These are phyloP conservation scores for Leptographium radiaticola DNA, from an alignment of 2,329 filamentous ascomycete genomes.

Conservation along the genomic window DNA sequence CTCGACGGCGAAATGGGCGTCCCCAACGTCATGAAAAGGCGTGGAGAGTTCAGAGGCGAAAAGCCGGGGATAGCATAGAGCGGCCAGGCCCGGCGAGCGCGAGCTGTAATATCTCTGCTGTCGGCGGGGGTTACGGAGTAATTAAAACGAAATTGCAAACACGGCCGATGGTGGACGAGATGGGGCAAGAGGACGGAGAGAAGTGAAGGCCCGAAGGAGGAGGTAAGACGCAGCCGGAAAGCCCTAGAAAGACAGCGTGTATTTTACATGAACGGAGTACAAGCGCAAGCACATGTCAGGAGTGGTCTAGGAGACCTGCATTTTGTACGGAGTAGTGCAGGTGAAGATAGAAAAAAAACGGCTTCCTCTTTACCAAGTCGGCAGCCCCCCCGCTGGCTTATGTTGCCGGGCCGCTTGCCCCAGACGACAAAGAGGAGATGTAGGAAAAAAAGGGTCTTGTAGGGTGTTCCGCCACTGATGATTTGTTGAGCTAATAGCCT, in stretches of 20 bases:
- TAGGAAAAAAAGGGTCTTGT: background rate
- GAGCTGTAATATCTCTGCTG: too few species aligned
- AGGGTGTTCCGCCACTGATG: background rate
- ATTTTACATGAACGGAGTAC: too few species aligned
- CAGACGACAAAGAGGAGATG: too few species aligned
- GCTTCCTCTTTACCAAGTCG: too few species aligned
- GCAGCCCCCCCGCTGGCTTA: too few species aligned
- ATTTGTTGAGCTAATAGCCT: background rate
- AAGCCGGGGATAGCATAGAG: background rate
- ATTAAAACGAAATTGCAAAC: constrained; percentile 1
- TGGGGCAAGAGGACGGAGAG: background rate
- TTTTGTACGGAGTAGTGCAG: too few species aligned
- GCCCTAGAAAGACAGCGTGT: background rate
- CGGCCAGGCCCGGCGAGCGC: too few species aligned
- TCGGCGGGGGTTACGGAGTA: background rate
- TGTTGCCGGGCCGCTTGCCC: too few species aligned
- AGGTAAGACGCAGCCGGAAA: background rate
- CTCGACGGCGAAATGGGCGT: background rate
- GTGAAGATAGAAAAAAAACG: too few species aligned
- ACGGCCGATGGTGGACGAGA: background rate
- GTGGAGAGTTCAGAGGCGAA: background rate
- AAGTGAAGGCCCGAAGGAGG: background rate
- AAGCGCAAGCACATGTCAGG: background rate
- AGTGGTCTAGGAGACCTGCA: too few species aligned
- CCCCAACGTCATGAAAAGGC: background rate